These are phyloP conservation scores for Aspergillus pseudonomiae DNA, from an alignment of 2,329 filamentous ascomycete genomes.

Conservation along the genomic window DNA sequence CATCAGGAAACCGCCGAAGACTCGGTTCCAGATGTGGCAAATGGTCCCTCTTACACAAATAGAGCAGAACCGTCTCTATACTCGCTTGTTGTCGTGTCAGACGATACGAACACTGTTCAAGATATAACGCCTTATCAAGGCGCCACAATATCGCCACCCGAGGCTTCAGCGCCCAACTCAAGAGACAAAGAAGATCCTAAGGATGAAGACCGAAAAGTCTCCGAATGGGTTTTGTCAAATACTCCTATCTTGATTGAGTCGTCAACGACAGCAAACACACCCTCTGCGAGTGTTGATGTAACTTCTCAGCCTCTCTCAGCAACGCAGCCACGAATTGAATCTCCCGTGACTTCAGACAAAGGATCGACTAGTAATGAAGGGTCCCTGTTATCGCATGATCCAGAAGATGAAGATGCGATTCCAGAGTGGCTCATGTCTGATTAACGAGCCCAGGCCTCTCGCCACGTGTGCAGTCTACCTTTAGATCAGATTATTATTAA, in stretches of 20 bases:
- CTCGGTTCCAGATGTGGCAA: neutral
- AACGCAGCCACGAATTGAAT: slow-evolving; percentile 12
- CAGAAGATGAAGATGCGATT: slow-evolving; percentile 67
- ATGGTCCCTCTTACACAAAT: neutral
- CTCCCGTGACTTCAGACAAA: slow-evolving; percentile 20
- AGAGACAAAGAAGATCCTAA: neutral
- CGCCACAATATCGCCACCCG: neutral
- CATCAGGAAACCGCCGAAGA: no score
- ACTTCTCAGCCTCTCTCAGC: slow-evolving; percentile 25
- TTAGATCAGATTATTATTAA: neutral
- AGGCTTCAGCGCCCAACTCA: neutral
- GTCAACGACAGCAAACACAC: slow-evolving; percentile 25
- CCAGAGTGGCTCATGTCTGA: slow-evolving; percentile 62
- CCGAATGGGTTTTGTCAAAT: slow-evolving; percentile 24
- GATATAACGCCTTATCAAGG: neutral
- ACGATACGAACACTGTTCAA: neutral
- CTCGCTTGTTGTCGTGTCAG: slow-evolving; percentile 8
- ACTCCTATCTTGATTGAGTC: slow-evolving; percentile 30
- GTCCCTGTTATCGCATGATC: slow-evolving; percentile 63
- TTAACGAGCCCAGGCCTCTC: slow-evolving; percentile 13
- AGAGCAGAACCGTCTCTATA: neutral
- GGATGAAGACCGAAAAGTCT: neutral
- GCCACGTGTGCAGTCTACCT: neutral
- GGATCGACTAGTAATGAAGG: slow-evolving; percentile 42
- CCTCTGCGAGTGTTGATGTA: slow-evolving; percentile 30